Percentiles rank a stretch among this genome's conserved stretches.
Conservation (phyloP, 768 basidiomycete genomes). For the Tulasnella sp. region DNA sequence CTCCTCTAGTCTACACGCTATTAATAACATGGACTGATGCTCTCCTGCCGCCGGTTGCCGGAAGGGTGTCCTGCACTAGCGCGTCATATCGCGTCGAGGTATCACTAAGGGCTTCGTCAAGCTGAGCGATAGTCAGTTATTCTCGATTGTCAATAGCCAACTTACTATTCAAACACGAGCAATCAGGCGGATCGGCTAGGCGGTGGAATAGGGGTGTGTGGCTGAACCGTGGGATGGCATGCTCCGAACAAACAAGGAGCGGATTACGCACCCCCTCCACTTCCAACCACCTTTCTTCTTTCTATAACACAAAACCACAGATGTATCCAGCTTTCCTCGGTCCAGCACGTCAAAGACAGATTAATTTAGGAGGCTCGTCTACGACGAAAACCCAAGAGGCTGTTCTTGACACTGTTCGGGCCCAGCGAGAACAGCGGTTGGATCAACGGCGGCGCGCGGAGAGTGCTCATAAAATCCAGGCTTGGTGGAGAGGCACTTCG, state of each 20-base stretch:
- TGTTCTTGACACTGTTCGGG: slow-evolving; percentile 66
- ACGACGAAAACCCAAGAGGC: slow-evolving; percentile 54
- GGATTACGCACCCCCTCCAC: slow-evolving; percentile 17
- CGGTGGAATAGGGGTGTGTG: not conserved
- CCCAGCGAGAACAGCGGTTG: slow-evolving; percentile 60
- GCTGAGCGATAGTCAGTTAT: too few relatives aligned
- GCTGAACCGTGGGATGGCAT: not conserved
- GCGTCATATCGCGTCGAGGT: too few relatives aligned
- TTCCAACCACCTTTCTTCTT: not conserved
- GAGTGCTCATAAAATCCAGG: slow-evolving; percentile 63
- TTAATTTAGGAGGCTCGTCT: slow-evolving; percentile 74
- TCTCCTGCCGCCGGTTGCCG: too few relatives aligned
- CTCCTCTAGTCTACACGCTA: too few relatives aligned
- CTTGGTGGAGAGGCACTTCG: slow-evolving; percentile 64
- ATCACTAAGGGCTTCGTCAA: too few relatives aligned
- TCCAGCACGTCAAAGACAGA: slow-evolving; percentile 42
- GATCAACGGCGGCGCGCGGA: slow-evolving; percentile 61
- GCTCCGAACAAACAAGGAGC: not conserved
- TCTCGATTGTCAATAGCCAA: too few relatives aligned
- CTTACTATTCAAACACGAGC: too few relatives aligned
- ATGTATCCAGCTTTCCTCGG: slow-evolving; percentile 36
- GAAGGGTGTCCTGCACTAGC: too few relatives aligned
- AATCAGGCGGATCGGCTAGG: too few relatives aligned
- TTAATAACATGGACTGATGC: too few relatives aligned
- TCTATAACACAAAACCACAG: not conserved